Evolutionary conservation across 2,329 filamentous ascomycete genomes (phyloP).

Genomic region (Phialocephala subalpina): DNA sequence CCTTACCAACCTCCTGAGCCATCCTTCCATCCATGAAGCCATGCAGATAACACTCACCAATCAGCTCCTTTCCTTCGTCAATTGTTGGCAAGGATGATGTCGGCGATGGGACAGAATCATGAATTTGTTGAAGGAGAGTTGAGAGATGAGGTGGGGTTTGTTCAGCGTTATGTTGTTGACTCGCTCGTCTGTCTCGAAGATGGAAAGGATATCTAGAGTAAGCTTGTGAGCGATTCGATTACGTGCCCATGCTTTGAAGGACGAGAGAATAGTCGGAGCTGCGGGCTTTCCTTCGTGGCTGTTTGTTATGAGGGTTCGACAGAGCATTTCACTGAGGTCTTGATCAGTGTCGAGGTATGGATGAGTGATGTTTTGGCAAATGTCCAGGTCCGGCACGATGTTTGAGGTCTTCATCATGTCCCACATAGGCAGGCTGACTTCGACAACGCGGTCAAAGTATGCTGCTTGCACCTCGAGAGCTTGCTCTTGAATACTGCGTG

Average conservation of each 20-base stretch:
- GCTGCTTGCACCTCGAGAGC: background rate
- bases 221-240: background rate
- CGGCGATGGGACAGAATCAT: too few relatives aligned
- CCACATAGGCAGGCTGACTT: background rate
- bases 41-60: slow-evolving; percentile 11
- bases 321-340: background rate
- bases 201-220: background rate
- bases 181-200: too few relatives aligned
- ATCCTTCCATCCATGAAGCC: slow-evolving; percentile 1
- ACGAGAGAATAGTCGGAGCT: background rate
- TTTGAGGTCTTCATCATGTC: background rate
- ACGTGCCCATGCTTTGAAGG: slow-evolving; percentile 9
- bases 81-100: too few relatives aligned
- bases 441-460: background rate
- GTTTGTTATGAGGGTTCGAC: slow-evolving; percentile 7
- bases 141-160: too few relatives aligned
- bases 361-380: background rate
- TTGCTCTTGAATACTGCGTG: background rate
- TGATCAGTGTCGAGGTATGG: slow-evolving; percentile 1
- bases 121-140: too few relatives aligned
- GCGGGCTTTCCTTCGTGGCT: background rate
- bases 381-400: background rate
- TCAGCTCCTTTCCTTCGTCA: too few relatives aligned
- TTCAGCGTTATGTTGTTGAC: too few relatives aligned
- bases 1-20: background rate